Base-by-base conservation (phyloP, 495 filamentous ascomycete genomes). In the Podospora sp. region DNA sequence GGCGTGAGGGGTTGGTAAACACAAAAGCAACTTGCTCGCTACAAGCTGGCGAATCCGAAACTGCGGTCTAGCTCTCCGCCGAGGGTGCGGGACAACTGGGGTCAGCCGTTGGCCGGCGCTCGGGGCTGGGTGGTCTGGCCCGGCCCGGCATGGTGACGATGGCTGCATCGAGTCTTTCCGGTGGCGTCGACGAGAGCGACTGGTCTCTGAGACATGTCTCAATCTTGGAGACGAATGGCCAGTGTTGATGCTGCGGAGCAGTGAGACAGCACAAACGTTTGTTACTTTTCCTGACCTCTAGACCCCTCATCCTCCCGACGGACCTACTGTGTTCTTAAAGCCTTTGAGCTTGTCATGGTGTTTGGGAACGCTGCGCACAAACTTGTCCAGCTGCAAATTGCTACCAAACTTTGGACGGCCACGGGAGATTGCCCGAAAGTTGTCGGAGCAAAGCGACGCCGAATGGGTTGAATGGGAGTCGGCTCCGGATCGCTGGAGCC, bases 11-110 rank as follows among this genome's bases (percentile, higher is more conserved):
- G 26, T 26, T 24, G n/a, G 6, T 16, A 57, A 25, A 57, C 53
- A 57, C 12, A 57, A 57, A 57, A 57, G 53, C 53, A 57, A 57
- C 20, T 24, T 53, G 53, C 21, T 21, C 12, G 53, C 21, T 6
- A 24, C 40, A 46, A 11, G 5, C 40, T 46, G 40, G 40, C 40
- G 40, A 46, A 46, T 46, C 40, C 9, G 40, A 46, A 11, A 14
- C 40, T 2, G 40, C 14, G 40, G 40, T 46, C 12, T 36, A 36
- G 5, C 33, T 46, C 40, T 46, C 11, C 40, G 4, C 11, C 21
- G 2, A 55, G 2, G 52, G 5, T 4, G 16, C 12, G n/a, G n/a
- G n/a, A n/a, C n/a, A n/a, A 16, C 52, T 3, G 4, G 20, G 8
- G n/a, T 55, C 12, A 33, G 29, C 29, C 29, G 29, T 33, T 55